Base-by-base conservation (phyloP, 2,329 filamentous ascomycete species). In the Cladosporium sp. region DNA sequence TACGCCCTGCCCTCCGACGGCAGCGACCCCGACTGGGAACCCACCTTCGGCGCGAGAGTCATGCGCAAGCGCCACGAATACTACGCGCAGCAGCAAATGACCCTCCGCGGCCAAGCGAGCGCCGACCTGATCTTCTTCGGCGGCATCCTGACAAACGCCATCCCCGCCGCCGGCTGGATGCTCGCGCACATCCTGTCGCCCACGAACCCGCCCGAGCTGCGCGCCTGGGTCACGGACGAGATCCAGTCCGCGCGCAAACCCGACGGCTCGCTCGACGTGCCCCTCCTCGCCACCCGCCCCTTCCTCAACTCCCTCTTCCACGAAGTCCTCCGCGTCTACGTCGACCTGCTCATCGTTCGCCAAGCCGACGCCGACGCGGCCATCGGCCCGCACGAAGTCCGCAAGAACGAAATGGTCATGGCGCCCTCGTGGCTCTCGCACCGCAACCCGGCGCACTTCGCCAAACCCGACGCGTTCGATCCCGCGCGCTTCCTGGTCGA, bases 301-400 rank as follows among this genome's bases (percentile, higher is more conserved):
- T 52, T 66, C 7, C 54, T 67, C 14, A 59, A 64, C 41, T 65
- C 61, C 18, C 51, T 66, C n/a, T 66, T 61, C 49, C 55, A 63
- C 33, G 63, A 67, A 49, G 52, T 57, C 2, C 56, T 67, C 10
- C 59, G 63, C 2, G 41, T 67, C 11, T 64, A 65, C 51, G 56
- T 61, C 28, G 59, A 61, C 38, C 48, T 63, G 18, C 53, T 63
- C 14, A 54, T 67, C 7, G 61, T 59, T 7, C 57, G 64, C 5
- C 58, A 58, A 16, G 48, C 53, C 44, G 54, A 58, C 22, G 34
- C 37, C 7, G 46, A 49, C 16, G 41, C 41, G 3, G 32, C 54
- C 5, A 34, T 54, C 16, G 56, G 52, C 10, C 4, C 33, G 4
- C 54, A 58, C 33, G 40, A 35, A 10, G 52, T 58, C 11, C 38